Base-by-base conservation (phyloP, 306 rosid genomes). In the Pyrus bretschneideri region DNA sequence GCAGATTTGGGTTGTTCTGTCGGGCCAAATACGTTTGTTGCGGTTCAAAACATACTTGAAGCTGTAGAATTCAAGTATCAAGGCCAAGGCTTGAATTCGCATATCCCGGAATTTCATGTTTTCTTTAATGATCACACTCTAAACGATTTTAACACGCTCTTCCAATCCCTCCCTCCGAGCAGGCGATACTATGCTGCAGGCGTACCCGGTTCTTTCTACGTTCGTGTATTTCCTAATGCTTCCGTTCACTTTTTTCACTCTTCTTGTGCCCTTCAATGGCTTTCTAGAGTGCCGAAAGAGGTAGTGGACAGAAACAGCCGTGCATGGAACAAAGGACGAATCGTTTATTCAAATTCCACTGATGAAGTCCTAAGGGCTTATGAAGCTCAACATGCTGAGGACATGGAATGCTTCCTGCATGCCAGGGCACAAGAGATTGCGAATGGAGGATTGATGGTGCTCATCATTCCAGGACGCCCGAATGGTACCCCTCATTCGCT, bases 1-100 rank as follows among this genome's bases (percentile, higher is more conserved):
- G 87, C 85, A 40, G 87, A 84, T 67, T 73, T 82, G 45, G 89
- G 86, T 30, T 85, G 85, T 67, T 78, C 89, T 17, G 23, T 54
- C 1, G 84, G 85, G 33, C 85, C 87, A 7, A 84, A 81, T 51
- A 81, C 87, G 8, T 78, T 81, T 71, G 7, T 18, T 1, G 76
- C 83, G 14, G 72, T 81, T 62, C 67, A 84, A 59, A 76, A 66
- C 78, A 62, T 84, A 45, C 35, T 84, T 10, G 76, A 78, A 31
- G 80, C 79, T 11, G 73, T 83, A 14, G 71, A 71, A 49, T 21
- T 23, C 2, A 83, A 75, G 64, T 69, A 42, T 14, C 63, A 40
- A 49, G 21, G 21, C 33, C 33, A 76, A 25, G 74, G 61, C 13
- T 74, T 73, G 12, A 10, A 44, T 52, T 64, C 78, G 22, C 18